Percentiles rank a stretch among this genome's conserved stretches.
These are phyloP conservation scores for Marvania coccoides DNA, from an alignment of 139 green algal genomes.

Conservation along the genomic window DNA sequence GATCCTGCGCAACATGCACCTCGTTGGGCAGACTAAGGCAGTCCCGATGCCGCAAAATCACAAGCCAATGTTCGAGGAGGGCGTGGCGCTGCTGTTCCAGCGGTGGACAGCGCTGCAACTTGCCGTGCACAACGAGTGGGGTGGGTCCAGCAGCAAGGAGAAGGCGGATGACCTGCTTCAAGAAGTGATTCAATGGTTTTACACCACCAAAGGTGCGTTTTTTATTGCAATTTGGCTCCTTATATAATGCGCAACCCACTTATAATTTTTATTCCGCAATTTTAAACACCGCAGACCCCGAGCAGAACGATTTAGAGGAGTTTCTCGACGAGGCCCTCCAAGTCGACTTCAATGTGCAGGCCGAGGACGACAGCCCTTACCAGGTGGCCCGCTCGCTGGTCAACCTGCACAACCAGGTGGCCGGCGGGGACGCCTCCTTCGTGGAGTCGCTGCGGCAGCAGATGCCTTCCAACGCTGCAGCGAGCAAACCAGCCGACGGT, in stretches of 20 bases:
- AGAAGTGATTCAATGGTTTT: slow-evolving; percentile 82
- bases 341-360: slow-evolving; percentile 34
- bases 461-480: neutral
- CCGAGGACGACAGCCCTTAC: slow-evolving; percentile 36
- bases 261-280: neutral
- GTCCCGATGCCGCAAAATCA: slow-evolving; percentile 3
- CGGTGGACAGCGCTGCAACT: slow-evolving; percentile 84
- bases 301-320: slow-evolving; percentile 24
- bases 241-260: neutral
- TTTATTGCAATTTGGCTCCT: neutral
- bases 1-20: slow-evolving; percentile 22
- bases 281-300: slow-evolving; percentile 18
- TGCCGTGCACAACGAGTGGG: slow-evolving; percentile 85
- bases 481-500: neutral
- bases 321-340: slow-evolving; percentile 28
- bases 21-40: neutral
- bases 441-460: slow-evolving; percentile 13
- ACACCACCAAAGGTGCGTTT: slow-evolving; percentile 56
- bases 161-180: slow-evolving; percentile 67
- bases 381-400: slow-evolving; percentile 25
- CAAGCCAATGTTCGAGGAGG: slow-evolving; percentile 65
- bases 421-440: slow-evolving; percentile 20
- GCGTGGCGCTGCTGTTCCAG: slow-evolving; percentile 48
- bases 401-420: slow-evolving; percentile 38
- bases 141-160: slow-evolving; percentile 52